Percentiles rank a stretch among this genome's conserved stretches.
Evolutionary conservation across 2,329 filamentous ascomycete genomes (phyloP).

Genomic region (Botryosphaeria agaves): DNA sequence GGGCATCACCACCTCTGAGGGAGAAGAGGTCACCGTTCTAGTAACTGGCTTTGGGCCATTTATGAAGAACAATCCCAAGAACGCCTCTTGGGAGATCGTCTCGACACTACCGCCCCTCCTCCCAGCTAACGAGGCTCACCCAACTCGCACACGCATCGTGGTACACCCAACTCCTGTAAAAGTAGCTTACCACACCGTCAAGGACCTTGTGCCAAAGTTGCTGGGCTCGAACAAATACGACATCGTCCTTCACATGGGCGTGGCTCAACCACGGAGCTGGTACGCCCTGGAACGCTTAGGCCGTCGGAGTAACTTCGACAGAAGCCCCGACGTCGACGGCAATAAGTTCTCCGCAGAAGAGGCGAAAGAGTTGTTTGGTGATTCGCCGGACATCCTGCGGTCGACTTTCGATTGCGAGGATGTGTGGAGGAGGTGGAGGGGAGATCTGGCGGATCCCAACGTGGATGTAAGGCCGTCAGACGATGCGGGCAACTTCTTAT

Average conservation of each 20-base stretch:
- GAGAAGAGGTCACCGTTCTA: constrained; percentile 28
- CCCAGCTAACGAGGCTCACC: constrained; percentile 17
- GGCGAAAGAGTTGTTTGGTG: constrained; percentile 8
- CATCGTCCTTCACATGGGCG: constrained; percentile 60
- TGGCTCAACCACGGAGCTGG: constrained; percentile 46
- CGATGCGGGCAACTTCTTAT: constrained; percentile 24
- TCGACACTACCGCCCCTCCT: constrained; percentile 48
- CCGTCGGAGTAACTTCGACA: constrained; percentile 52
- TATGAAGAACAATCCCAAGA: constrained; percentile 47
- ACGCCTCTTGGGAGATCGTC: constrained; percentile 70
- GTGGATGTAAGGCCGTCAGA: constrained; percentile 18
- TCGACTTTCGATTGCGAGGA: constrained; percentile 13
- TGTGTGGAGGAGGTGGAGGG: constrained; percentile 9
- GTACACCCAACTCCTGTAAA: constrained; percentile 49
- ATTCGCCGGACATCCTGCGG: constrained; percentile 12
- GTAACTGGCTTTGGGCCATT: constrained; percentile 47
- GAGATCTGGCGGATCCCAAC: constrained; percentile 1
- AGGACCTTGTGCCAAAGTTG: constrained; percentile 44
- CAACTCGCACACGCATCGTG: constrained; percentile 39
- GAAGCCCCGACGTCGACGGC: constrained; percentile 51
- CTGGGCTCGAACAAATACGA: constrained; percentile 38
- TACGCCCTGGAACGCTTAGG: constrained; percentile 57
- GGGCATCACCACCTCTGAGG: too few species aligned
- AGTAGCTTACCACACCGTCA: constrained; percentile 53
- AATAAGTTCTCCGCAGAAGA: constrained; percentile 11